phyloP scores from a whole-genome alignment of 176 grass and related monocot species.

The Guadua angustifolia region DNA sequence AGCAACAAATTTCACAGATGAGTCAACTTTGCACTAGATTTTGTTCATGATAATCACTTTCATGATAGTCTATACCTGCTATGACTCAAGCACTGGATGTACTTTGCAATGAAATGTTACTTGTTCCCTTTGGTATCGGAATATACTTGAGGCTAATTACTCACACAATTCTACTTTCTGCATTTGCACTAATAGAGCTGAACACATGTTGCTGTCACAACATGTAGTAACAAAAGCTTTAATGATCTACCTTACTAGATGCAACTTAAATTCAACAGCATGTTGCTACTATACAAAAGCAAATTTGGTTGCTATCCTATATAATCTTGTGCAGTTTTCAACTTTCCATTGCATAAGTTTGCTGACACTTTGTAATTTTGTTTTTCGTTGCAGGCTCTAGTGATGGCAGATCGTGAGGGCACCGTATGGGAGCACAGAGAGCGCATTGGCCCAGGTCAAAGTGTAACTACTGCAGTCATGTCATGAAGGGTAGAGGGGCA shows the following conservation, averaged over 20 bases:
- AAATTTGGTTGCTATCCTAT: neutral
- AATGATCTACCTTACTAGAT: neutral
- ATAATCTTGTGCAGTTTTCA: neutral
- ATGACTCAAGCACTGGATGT: too few species aligned
- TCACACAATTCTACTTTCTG: neutral
- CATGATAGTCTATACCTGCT: too few species aligned
- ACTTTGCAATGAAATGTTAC: too few species aligned
- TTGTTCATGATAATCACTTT: too few species aligned
- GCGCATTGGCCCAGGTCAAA: too few species aligned
- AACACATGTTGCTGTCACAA: neutral
- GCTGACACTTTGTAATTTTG: neutral
- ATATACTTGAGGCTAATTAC: neutral
- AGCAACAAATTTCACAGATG: too few species aligned
- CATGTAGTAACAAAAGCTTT: neutral
- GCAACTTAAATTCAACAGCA: neutral
- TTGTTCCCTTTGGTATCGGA: neutral
- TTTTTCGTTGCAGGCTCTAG: too few species aligned
- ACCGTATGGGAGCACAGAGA: too few species aligned
- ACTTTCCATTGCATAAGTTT: neutral
- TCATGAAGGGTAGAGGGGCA: too few species aligned
- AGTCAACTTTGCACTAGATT: too few species aligned
- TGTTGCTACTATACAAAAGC: neutral
- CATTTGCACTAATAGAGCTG: neutral
- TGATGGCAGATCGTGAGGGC: too few species aligned
- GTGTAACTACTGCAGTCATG: too few species aligned